These are phyloP conservation scores for Xylariaceae sp. DNA, from an alignment of 2,329 filamentous ascomycete genomes.

Conservation along the genomic window DNA sequence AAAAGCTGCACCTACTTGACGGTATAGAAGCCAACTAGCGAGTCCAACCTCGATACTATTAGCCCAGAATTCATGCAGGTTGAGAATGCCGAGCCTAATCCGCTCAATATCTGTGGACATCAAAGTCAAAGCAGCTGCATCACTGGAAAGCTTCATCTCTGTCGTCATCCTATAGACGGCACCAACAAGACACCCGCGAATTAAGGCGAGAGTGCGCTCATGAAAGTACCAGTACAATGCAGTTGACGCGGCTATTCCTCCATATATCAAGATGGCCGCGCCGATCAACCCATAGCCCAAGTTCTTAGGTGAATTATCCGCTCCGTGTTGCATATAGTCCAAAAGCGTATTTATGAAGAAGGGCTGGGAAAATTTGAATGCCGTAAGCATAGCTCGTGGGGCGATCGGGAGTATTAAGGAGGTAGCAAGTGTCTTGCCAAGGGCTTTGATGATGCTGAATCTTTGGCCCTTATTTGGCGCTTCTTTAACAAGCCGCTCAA, in stretches of 20 bases:
- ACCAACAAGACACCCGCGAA: constrained; percentile 35
- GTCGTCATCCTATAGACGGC: constrained; percentile 40
- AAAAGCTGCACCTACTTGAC: constrained; percentile 51
- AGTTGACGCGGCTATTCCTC: constrained; percentile 43
- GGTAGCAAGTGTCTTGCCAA: constrained; percentile 4
- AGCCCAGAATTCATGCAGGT: constrained; percentile 47
- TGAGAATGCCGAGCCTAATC: constrained; percentile 39
- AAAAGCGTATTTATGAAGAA: constrained; percentile 39
- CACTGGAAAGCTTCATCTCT: constrained; percentile 17
- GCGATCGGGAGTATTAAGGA: constrained; percentile 18
- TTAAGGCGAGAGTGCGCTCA: constrained; percentile 36
- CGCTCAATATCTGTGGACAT: constrained; percentile 53
- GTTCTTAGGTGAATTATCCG: constrained; percentile 21
- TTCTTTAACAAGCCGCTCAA: not conserved
- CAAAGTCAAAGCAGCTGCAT: constrained; percentile 46
- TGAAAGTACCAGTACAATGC: constrained; percentile 46
- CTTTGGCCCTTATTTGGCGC: not conserved
- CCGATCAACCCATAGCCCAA: constrained; percentile 48
- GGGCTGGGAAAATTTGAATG: constrained; percentile 40
- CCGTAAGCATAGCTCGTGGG: constrained; percentile 32
- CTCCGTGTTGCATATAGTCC: constrained; percentile 31
- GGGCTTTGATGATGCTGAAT: constrained; percentile 5
- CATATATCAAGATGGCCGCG: constrained; percentile 44
- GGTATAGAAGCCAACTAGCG: constrained; percentile 50
- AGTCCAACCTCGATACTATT: constrained; percentile 46